Evolutionary conservation across 768 basidiomycete genomes (phyloP).

Genomic region (Russula ochroleuca): DNA sequence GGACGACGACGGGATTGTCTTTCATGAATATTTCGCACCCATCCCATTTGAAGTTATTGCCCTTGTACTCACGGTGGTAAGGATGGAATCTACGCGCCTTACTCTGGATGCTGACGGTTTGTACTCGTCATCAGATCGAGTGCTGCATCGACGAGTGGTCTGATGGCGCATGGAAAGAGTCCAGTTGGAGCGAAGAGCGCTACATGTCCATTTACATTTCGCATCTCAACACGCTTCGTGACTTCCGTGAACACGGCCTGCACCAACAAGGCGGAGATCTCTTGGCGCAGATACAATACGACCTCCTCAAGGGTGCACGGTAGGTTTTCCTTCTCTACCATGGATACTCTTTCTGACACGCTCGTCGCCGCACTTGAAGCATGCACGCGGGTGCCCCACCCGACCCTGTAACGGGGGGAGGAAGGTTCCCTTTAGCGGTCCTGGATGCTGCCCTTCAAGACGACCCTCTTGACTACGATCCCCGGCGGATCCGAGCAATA

Average conservation of each 20-base stretch:
- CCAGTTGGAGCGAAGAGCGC: not conserved
- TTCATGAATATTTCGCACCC: slow-evolving; percentile 1
- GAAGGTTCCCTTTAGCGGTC: not conserved
- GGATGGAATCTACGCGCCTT: not conserved
- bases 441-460: not conserved
- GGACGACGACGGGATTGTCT: not conserved
- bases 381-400: slow-evolving; percentile 2
- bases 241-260: not conserved
- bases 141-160: slow-evolving; percentile 19
- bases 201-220: not conserved
- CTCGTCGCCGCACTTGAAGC: not conserved
- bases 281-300: not conserved
- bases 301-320: slow-evolving; percentile 6
- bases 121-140: slow-evolving; percentile 3
- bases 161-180: not conserved
- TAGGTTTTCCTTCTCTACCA: not conserved
- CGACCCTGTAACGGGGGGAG: not conserved
- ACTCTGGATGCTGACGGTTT: not conserved
- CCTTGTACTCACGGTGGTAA: slow-evolving; percentile 13
- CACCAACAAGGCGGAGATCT: not conserved
- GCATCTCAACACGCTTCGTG: slow-evolving; percentile 3
- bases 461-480: not conserved
- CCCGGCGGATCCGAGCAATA: too few relatives aligned
- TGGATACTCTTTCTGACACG: not conserved
- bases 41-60: slow-evolving; percentile 7